phyloP scores from a whole-genome alignment of 2,329 filamentous ascomycete species.

The Aspergillus bombycis region DNA sequence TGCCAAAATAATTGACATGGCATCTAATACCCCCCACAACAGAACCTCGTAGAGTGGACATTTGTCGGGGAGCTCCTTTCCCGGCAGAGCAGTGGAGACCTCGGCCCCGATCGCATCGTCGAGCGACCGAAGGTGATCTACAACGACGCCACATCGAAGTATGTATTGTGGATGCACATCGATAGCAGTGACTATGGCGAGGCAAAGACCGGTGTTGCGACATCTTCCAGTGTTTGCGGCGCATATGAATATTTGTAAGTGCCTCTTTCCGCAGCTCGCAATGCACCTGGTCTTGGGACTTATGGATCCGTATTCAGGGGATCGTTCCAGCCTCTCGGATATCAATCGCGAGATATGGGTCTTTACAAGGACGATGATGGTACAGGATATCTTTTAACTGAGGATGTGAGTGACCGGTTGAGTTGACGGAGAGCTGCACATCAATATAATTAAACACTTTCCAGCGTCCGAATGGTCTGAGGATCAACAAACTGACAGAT shows the following conservation, averaged over 20 bases:
- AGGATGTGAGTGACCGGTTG: constrained; percentile 56
- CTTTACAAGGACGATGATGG: constrained; percentile 64
- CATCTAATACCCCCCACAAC: not conserved
- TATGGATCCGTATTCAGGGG: not conserved
- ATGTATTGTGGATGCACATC: constrained; percentile 72
- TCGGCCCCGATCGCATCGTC: constrained; percentile 65
- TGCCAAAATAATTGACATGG: no score
- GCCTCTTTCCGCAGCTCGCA: accelerated
- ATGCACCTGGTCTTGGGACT: not conserved
- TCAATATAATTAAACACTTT: not conserved
- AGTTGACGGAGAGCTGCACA: accelerated
- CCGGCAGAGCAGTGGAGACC: constrained; percentile 55
- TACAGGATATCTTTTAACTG: constrained; percentile 63
- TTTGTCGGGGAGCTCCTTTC: constrained; percentile 64
- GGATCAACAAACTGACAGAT: constrained; percentile 38
- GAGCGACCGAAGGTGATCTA: constrained; percentile 71
- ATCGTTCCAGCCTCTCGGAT: constrained; percentile 50
- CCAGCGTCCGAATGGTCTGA: constrained; percentile 18
- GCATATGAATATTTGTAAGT: constrained; percentile 53
- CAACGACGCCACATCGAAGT: constrained; percentile 65
- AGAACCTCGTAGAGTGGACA: constrained; percentile 65
- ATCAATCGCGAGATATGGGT: constrained; percentile 61
- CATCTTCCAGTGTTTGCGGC: constrained; percentile 62
- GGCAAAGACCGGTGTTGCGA: constrained; percentile 67
- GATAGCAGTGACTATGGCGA: constrained; percentile 64